Percentiles rank a stretch among this genome's conserved stretches.
These are phyloP conservation scores for Casaregolazyma suthepensis DNA, from an alignment of 1,139 yeast species.

Conservation along the genomic window DNA sequence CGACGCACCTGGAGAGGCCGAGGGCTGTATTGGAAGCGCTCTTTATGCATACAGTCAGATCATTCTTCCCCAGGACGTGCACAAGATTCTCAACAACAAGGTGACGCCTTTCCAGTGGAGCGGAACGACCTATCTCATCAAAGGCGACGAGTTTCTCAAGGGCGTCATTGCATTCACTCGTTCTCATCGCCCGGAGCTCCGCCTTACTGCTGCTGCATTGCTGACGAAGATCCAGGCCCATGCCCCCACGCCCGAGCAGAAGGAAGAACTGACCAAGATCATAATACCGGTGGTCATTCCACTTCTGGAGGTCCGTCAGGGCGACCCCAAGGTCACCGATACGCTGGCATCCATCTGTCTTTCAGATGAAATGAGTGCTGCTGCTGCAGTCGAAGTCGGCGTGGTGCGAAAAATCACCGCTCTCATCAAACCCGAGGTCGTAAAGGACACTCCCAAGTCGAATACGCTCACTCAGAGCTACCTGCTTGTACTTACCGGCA, in stretches of 20 bases:
- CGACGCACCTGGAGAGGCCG: conserved; percentile 5
- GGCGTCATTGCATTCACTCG: conserved; percentile 4
- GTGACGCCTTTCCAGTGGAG: not conserved
- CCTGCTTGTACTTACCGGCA: conserved; percentile 28
- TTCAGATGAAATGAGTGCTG: conserved; percentile 28
- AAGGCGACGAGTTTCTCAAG: conserved; percentile 2
- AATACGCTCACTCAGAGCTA: conserved; percentile 11
- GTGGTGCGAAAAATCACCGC: conserved; percentile 26
- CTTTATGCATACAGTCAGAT: conserved; percentile 5
- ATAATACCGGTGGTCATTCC: conserved; percentile 34
- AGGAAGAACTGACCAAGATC: conserved; percentile 23
- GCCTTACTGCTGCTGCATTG: conserved; percentile 31
- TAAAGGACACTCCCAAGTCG: conserved; percentile 7
- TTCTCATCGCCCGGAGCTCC: conserved; percentile 16
- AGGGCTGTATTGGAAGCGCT: not conserved
- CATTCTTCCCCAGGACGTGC: not conserved
- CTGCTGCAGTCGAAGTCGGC: conserved; percentile 33
- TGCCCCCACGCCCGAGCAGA: conserved; percentile 19
- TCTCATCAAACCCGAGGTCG: conserved; percentile 19
- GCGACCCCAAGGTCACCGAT: conserved; percentile 26
- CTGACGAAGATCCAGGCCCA: conserved; percentile 27
- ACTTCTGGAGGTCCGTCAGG: conserved; percentile 21
- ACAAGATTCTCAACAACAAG: not conserved
- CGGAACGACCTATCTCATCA: not conserved
- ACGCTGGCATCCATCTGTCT: conserved; percentile 30